Conservation (phyloP, 2,329 filamentous ascomycete species). For the Pseudomassariella vexata region DNA sequence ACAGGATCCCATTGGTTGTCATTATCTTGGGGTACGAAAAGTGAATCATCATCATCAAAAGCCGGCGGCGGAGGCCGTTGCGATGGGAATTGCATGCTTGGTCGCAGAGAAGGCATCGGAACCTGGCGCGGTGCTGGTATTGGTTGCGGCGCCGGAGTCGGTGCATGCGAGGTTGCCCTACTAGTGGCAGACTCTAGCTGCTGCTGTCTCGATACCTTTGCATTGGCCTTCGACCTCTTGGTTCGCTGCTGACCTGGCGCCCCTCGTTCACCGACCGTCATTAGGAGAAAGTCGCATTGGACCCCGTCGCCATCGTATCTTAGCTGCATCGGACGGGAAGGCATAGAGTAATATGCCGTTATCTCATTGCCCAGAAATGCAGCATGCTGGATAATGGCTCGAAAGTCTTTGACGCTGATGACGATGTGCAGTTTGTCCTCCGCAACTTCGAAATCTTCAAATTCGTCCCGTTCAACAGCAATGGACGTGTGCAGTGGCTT, state of each 20-base stretch:
- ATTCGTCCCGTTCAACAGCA: conserved; percentile 69
- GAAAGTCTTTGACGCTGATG: conserved; percentile 78
- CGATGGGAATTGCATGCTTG: conserved; percentile 35
- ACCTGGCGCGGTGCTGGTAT: conserved; percentile 26
- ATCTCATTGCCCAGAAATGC: conserved; percentile 62
- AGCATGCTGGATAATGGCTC: conserved; percentile 71
- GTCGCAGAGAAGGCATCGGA: conserved; percentile 33
- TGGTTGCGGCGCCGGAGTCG: conserved; percentile 23
- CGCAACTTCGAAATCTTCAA: conserved; percentile 63
- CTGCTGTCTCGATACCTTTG: conserved; percentile 33
- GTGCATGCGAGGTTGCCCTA: conserved; percentile 30
- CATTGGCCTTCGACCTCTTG: conserved; percentile 32
- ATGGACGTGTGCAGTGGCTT: conserved; percentile 78
- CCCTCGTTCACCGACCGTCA: conserved; percentile 68
- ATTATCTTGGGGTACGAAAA: conserved; percentile 67
- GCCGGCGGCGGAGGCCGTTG: conserved; percentile 51
- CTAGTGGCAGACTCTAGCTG: conserved; percentile 43
- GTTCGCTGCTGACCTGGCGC: conserved; percentile 41
- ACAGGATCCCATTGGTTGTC: conserved; percentile 69
- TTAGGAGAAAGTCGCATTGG: conserved; percentile 71
- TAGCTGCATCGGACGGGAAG: conserved; percentile 66
- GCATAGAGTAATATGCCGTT: conserved; percentile 63
- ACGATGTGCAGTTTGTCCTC: conserved; percentile 73
- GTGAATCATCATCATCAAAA: conserved; percentile 57
- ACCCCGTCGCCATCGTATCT: conserved; percentile 65